Base-by-base conservation (phyloP, 495 filamentous ascomycete genomes). In the Terfezia claveryi region DNA sequence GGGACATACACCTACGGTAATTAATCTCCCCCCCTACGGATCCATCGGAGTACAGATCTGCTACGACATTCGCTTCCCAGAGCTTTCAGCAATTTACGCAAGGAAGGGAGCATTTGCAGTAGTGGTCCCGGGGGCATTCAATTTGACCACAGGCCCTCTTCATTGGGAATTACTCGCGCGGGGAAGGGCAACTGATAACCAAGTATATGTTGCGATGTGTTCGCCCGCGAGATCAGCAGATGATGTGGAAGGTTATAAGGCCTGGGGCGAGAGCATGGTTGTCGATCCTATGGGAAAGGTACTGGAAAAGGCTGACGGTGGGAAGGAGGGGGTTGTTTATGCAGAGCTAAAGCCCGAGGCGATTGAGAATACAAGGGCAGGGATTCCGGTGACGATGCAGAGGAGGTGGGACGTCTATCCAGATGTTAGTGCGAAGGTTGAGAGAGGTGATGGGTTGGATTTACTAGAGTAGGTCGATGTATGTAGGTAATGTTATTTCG, bases 61-160 rank as follows among this genome's bases (percentile, higher is more conserved):
- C 74, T 98, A 98, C 69, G 91, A 98, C 66, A 76, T 96, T 50
- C 85, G 91, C 8, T 98, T 98, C 72, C 89, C 91, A 0, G 91
- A 98, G 68, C 73, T 94, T 8, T 88, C 85, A 5, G 94, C 78
- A 70, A 82, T 96, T 51, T 89, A 88, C 4, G 86, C 91, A 11
- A 76, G 91, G 23, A 78, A 80, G 62, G 82, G 79, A 10, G 80
- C 78, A 54, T 96, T 96, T 67, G 72, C 82, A 37, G 75, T 96
- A 20, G 62, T 96, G 8, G 96, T 95, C 67, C 91, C 91, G 3
- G 91, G 87, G 23, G 91, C 92, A 2, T 98, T 98, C 71, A 98
- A 96, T 69, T 73, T 80, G 58, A 94, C 86, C 2, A 98, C 91
- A 0, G 91, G 91, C 0, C 80, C 82, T 9, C 65, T 96, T 67